Conservation (phyloP, 2,329 filamentous ascomycete genomes). For the Stagonosporopsis vannaccii region DNA sequence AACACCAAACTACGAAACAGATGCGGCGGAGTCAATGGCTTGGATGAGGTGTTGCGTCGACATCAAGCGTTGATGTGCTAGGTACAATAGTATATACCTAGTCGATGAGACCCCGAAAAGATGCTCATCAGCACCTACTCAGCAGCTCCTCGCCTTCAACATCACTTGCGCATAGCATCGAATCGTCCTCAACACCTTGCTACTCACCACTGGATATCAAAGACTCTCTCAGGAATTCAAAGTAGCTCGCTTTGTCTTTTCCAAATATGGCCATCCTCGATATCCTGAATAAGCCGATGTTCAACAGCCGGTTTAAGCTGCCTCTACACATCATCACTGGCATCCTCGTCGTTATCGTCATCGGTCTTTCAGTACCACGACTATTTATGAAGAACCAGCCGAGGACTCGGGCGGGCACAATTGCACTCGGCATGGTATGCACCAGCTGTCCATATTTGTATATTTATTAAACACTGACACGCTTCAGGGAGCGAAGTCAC, state of each 20-base stretch:
- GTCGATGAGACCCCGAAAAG: background rate
- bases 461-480: background rate
- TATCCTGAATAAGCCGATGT: slow-evolving; percentile 37
- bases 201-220: background rate
- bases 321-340: slow-evolving; percentile 24
- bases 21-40: slow-evolving; percentile 16
- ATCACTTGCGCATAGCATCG: background rate
- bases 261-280: slow-evolving; percentile 21
- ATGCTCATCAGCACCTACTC: background rate
- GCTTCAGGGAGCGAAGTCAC: slow-evolving; percentile 48
- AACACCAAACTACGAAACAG: slow-evolving; percentile 17
- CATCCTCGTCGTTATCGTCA: slow-evolving; percentile 19
- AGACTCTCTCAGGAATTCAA: background rate
- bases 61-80: background rate
- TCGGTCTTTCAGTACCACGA: slow-evolving; percentile 27
- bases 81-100: slow-evolving; percentile 11
- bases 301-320: slow-evolving; percentile 25
- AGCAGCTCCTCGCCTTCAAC: background rate
- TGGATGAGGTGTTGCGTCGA: background rate
- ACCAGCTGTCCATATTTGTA: background rate
- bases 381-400: slow-evolving; percentile 34
- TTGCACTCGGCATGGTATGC: slow-evolving; percentile 34
- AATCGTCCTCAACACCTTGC: background rate
- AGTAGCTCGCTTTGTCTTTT: background rate
- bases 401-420: slow-evolving; percentile 28